A percentile compares a stretch with the other conserved stretches of the same genome.
Evolutionary conservation across 805 yeast species (phyloP).

Genomic region (Saccharomycopsis fermentans): DNA sequence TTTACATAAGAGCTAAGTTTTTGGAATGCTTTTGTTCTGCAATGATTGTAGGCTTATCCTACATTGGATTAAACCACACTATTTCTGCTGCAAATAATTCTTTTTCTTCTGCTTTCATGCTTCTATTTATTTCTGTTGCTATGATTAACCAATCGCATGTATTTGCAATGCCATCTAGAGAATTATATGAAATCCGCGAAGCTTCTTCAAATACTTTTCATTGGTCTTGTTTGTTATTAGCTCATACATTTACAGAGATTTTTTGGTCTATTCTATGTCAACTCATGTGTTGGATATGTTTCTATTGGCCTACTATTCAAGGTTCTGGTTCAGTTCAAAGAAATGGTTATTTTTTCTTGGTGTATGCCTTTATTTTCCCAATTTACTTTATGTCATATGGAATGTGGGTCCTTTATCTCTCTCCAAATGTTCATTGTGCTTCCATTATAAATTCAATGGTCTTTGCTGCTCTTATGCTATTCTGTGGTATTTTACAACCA

Average conservation of each 20-base stretch:
- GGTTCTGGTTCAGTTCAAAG: conserved; percentile 22
- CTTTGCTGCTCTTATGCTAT: conserved; percentile 26
- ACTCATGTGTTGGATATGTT: conserved; percentile 33
- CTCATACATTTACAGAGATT: conserved; percentile 36
- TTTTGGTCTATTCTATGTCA: conserved; percentile 38
- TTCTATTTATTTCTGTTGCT: conserved; percentile 30
- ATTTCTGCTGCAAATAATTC: conserved; percentile 35
- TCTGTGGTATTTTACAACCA: conserved; percentile 38
- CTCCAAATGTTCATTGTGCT: conserved; percentile 36
- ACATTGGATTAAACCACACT: conserved; percentile 30
- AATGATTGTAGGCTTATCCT: conserved; percentile 42
- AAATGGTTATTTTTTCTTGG: conserved; percentile 29
- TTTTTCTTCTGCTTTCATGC: conserved; percentile 41
- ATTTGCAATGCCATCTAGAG: conserved; percentile 31
- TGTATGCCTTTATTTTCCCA: conserved; percentile 28
- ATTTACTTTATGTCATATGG: conserved; percentile 37
- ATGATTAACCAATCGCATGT: conserved; percentile 24
- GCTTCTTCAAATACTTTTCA: conserved; percentile 33
- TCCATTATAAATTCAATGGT: conserved; percentile 31
- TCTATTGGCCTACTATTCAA: conserved; percentile 40
- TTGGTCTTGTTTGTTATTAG: conserved; percentile 33
- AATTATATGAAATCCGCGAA: conserved; percentile 37
- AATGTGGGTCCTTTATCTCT: conserved; percentile 31
- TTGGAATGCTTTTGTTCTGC: conserved; percentile 34
- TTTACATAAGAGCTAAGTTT: conserved; percentile 39